A percentile compares a stretch with the other conserved stretches of the same genome.
phyloP scores from a whole-genome alignment of 305 asterid species.

The Plantago coronopus region DNA sequence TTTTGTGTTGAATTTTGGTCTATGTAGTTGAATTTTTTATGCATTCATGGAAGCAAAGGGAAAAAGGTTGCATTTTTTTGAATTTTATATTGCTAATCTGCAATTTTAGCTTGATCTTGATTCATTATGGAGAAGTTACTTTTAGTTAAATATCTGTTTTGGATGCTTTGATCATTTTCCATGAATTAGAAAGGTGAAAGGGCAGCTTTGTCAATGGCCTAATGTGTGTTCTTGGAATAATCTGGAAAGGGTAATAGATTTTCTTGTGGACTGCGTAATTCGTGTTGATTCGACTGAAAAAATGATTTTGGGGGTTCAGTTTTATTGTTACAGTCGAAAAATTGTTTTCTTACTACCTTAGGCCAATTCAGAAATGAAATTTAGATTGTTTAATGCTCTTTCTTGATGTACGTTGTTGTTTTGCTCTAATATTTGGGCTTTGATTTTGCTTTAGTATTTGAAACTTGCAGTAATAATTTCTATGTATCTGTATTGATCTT shows the following conservation, averaged over 20 bases:
- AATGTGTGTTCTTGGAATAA: background rate
- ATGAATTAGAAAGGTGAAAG: background rate
- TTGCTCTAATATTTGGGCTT: background rate
- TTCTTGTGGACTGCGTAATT: background rate
- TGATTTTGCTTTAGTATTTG: background rate
- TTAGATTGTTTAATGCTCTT: slow-evolving; percentile 3
- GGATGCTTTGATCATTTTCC: background rate
- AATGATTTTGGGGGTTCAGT: background rate
- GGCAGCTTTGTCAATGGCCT: too few relatives aligned
- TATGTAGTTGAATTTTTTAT: background rate
- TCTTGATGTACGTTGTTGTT: background rate
- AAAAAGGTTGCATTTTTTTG: slow-evolving; percentile 18
- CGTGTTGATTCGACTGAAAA: background rate
- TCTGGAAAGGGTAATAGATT: background rate
- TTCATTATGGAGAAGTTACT: background rate
- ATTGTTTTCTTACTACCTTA: background rate
- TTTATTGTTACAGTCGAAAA: background rate
- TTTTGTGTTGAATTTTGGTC: too few relatives aligned
- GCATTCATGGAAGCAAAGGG: slow-evolving; percentile 1
- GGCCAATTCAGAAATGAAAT: background rate
- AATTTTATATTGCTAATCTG: background rate
- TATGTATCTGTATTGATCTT: too few relatives aligned
- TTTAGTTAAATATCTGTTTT: too few relatives aligned
- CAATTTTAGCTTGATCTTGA: background rate
- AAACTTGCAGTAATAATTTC: too few relatives aligned